phyloP scores from a whole-genome alignment of 2,329 filamentous ascomycete genomes.

The Fusarium irregulare region DNA sequence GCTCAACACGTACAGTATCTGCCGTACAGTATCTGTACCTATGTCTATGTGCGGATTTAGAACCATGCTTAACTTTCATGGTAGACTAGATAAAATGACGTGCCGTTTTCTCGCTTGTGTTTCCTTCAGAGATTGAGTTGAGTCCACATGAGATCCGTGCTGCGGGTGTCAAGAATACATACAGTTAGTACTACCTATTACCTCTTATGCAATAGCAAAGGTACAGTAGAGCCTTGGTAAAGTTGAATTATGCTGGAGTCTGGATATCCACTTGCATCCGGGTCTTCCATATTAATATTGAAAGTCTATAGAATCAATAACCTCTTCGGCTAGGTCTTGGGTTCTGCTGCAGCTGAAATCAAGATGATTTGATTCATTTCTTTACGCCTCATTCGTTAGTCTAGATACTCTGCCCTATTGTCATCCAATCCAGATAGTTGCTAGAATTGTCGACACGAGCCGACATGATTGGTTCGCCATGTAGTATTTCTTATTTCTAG shows the following conservation, averaged over 20 bases:
- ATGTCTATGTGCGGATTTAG: background rate
- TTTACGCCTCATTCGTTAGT: conserved; percentile 18
- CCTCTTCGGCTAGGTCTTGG: background rate
- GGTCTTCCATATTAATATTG: background rate
- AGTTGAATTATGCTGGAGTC: conserved; percentile 2
- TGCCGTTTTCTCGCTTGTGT: conserved; percentile 29
- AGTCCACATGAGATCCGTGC: conserved; percentile 25
- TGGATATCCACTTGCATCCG: conserved; percentile 10
- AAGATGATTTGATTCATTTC: background rate
- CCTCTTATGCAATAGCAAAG: background rate
- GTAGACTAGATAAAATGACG: conserved; percentile 13
- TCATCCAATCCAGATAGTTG: conserved; percentile 20
- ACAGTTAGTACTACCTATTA: background rate
- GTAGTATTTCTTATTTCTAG: conserved; percentile 4
- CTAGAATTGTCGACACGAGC: conserved; percentile 15
- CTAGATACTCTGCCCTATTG: conserved; percentile 4
- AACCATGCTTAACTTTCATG: background rate
- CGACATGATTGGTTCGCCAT: conserved; percentile 13
- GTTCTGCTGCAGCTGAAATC: background rate
- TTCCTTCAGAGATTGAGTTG: conserved; percentile 22
- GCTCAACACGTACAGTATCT: conserved; percentile 15
- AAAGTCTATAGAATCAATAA: background rate
- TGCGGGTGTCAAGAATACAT: conserved; percentile 15
- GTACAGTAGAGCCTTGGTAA: background rate
- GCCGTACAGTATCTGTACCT: background rate